A percentile compares a stretch with the other conserved stretches of the same genome.
These are phyloP conservation scores for Monascus purpureus DNA, from an alignment of 495 filamentous ascomycete species.

Conservation along the genomic window DNA sequence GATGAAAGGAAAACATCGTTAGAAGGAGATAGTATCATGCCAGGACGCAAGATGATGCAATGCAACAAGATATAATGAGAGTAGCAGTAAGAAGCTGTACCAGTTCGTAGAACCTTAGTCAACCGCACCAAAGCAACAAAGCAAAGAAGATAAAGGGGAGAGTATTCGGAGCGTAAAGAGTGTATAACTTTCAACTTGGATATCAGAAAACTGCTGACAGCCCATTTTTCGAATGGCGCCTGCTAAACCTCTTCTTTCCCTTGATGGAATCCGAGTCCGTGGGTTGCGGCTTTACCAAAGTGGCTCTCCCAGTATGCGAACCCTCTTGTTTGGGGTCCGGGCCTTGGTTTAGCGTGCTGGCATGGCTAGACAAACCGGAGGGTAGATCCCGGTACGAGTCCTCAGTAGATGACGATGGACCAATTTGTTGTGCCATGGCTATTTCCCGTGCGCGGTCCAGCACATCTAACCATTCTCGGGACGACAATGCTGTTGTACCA, in stretches of 20 bases:
- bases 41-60: too few relatives aligned
- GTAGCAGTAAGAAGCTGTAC: too few relatives aligned
- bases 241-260: slow-evolving; percentile 71
- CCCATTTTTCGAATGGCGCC: slow-evolving; percentile 79
- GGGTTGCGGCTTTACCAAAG: slow-evolving; percentile 32
- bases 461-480: slow-evolving; percentile 78
- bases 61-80: too few relatives aligned
- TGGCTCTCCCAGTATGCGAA: slow-evolving; percentile 25
- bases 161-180: too few relatives aligned
- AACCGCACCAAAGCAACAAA: too few relatives aligned
- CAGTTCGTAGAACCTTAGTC: too few relatives aligned
- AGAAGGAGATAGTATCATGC: too few relatives aligned
- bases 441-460: slow-evolving; percentile 73
- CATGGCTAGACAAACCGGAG: slow-evolving; percentile 57
- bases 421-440: slow-evolving; percentile 53
- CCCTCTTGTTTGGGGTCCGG: slow-evolving; percentile 26
- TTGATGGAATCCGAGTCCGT: slow-evolving; percentile 41
- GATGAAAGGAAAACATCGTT: too few relatives aligned
- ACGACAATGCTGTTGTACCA: slow-evolving; percentile 33
- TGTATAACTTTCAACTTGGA: too few relatives aligned
- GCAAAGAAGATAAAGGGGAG: too few relatives aligned
- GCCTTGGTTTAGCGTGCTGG: slow-evolving; percentile 55
- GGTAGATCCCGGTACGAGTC: slow-evolving; percentile 58
- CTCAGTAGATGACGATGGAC: slow-evolving; percentile 52
- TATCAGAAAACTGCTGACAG: slow-evolving; percentile 64